Evolutionary conservation across 192 early-diverging fungal species (phyloP).

Genomic region (Backusella circina): DNA sequence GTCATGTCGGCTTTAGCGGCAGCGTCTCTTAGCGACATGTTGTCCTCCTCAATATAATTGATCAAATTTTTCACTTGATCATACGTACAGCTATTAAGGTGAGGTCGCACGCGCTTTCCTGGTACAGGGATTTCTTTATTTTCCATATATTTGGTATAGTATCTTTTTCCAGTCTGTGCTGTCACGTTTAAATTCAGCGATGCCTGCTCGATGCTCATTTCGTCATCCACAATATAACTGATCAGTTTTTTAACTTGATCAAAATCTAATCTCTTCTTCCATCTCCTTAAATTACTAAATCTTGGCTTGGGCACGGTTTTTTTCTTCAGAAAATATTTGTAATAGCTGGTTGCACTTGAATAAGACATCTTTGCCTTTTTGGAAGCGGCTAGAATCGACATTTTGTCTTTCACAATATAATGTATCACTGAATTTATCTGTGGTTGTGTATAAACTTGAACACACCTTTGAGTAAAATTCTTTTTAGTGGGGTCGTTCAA

Average conservation of each 20-base stretch:
- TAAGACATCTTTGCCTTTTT: neutral
- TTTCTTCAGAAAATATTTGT: neutral
- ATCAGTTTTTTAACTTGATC: neutral
- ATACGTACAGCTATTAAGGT: too few species aligned
- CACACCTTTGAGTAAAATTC: neutral
- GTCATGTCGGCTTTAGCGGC: too few species aligned
- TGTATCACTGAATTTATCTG: neutral
- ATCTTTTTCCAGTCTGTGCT: neutral
- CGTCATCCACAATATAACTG: neutral
- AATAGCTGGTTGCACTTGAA: neutral
- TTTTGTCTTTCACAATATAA: neutral
- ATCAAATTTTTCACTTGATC: too few species aligned
- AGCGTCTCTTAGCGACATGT: too few species aligned
- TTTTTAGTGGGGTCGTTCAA: neutral
- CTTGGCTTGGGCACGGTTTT: neutral
- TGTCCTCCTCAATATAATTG: too few species aligned
- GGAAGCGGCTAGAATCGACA: neutral
- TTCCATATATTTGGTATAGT: neutral
- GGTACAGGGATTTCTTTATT: neutral
- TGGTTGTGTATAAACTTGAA: neutral
- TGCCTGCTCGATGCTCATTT: neutral
- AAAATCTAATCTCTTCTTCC: too few species aligned
- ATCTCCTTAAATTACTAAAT: too few species aligned
- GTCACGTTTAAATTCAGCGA: neutral
- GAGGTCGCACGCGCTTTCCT: neutral